Conservation (phyloP, 1,284 basidiomycete species). For the Irpex sp. region DNA sequence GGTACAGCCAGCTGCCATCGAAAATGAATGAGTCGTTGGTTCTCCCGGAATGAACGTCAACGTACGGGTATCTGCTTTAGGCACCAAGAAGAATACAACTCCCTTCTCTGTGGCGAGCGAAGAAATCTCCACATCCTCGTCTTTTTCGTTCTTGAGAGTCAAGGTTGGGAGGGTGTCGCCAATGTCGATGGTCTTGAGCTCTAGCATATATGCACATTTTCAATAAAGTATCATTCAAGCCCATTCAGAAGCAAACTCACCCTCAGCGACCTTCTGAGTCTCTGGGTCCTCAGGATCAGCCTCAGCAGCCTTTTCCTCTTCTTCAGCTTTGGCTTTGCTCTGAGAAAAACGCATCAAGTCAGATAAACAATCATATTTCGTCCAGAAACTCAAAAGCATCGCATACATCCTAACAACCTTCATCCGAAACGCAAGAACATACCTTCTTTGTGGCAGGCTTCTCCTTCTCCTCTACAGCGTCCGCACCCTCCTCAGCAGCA, state of each 20-base stretch:
- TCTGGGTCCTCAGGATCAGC: slow-evolving; percentile 5
- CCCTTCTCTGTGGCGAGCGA: slow-evolving; percentile 66
- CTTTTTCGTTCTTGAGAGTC: slow-evolving; percentile 76
- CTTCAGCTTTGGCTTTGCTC: slow-evolving; percentile 18
- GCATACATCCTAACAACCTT: background rate
- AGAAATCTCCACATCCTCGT: slow-evolving; percentile 64
- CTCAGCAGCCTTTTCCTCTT: slow-evolving; percentile 14
- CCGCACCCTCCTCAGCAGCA: slow-evolving; percentile 18
- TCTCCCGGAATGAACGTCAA: background rate
- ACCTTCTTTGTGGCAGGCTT: slow-evolving; percentile 28
- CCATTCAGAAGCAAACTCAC: background rate
- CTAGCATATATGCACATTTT: background rate
- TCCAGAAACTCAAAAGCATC: background rate
- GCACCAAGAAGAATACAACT: slow-evolving; percentile 79
- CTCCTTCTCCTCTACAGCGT: slow-evolving; percentile 12
- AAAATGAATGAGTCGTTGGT: background rate
- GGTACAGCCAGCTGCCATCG: slow-evolving; percentile 73
- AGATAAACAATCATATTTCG: background rate
- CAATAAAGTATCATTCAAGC: background rate
- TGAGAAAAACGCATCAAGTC: background rate
- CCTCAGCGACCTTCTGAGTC: background rate
- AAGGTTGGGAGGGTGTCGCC: slow-evolving; percentile 79
- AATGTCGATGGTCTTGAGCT: slow-evolving; percentile 50
- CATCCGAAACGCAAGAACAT: background rate
- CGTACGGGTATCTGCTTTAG: slow-evolving; percentile 80